phyloP scores from a whole-genome alignment of 169 alveolate genomes.

The Plasmodium adleri region DNA sequence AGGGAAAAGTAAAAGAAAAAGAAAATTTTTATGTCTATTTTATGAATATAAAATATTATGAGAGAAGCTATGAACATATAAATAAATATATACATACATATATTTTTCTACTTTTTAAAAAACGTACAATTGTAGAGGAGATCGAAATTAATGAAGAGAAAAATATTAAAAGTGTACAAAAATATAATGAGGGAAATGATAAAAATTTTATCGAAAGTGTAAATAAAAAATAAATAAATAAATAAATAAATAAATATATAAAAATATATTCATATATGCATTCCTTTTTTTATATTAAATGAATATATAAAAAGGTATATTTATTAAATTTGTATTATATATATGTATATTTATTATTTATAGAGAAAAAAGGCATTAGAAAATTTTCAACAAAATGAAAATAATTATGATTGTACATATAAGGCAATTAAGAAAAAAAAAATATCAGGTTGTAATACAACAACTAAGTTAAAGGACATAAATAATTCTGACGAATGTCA shows the following conservation, averaged over 20 bases:
- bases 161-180: slow-evolving; percentile 3
- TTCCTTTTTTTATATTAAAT: not conserved
- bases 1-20: slow-evolving; percentile 12
- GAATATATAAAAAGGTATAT: no score
- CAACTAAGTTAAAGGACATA: slow-evolving; percentile 6
- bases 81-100: no score
- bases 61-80: no score
- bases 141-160: not conserved
- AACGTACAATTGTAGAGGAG: not conserved
- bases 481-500: slow-evolving; percentile 40
- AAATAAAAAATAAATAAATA: not conserved
- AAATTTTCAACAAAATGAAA: slow-evolving; percentile 13
- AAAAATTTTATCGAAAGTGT: slow-evolving; percentile 17
- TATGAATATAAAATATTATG: no score
- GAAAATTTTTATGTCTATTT: not conserved
- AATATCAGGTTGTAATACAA: slow-evolving; percentile 2
- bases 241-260: not conserved
- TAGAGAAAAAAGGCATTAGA: slow-evolving; percentile 27
- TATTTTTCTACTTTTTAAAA: no score
- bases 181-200: not conserved
- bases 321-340: no score
- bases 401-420: slow-evolving; percentile 39
- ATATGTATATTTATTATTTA: no score
- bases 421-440: slow-evolving; percentile 10
- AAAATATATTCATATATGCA: not conserved